A percentile compares a stretch with the other conserved stretches of the same genome.
Conservation (phyloP, 2,329 filamentous ascomycete species). For the Colletotrichum sp. region DNA sequence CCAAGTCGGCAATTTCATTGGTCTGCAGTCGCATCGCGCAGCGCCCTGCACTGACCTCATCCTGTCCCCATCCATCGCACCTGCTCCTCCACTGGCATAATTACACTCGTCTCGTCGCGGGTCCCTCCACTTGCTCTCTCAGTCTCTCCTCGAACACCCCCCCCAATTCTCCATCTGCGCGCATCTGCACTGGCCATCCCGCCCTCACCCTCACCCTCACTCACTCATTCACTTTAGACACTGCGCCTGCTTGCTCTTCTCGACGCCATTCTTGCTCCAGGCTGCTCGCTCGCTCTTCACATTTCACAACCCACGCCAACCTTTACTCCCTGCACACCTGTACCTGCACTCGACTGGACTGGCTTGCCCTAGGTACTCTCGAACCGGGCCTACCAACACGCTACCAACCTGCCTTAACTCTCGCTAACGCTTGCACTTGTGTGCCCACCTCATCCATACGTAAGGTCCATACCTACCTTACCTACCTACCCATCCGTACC, state of each 20-base stretch:
- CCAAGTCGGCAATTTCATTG: not conserved
- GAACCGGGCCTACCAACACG: not conserved
- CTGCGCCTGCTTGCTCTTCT: not conserved
- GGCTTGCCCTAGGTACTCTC: not conserved
- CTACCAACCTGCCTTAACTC: not conserved
- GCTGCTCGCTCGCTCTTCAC: not conserved
- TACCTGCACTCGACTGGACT: not conserved
- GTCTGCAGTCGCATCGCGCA: not conserved
- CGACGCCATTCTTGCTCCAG: not conserved
- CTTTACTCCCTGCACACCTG: not conserved
- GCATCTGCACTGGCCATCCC: not conserved
- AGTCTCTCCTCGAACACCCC: not conserved
- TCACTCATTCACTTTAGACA: not conserved
- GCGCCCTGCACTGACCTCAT: constrained; percentile 12
- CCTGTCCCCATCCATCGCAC: not conserved
- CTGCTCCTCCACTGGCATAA: constrained; percentile 8
- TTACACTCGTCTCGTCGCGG: not conserved
- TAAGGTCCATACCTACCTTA: not conserved
- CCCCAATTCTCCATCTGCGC: not conserved
- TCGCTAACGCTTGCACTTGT: not conserved
- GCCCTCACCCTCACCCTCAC: not conserved
- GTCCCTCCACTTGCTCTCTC: not conserved
- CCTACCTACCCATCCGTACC: not conserved
- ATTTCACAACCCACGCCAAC: not conserved
- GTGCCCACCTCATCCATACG: not conserved